A percentile compares a stretch with the other conserved stretches of the same genome.
These are phyloP conservation scores for Panicum hallii DNA, from an alignment of 202 grass and related monocot species.

Conservation along the genomic window DNA sequence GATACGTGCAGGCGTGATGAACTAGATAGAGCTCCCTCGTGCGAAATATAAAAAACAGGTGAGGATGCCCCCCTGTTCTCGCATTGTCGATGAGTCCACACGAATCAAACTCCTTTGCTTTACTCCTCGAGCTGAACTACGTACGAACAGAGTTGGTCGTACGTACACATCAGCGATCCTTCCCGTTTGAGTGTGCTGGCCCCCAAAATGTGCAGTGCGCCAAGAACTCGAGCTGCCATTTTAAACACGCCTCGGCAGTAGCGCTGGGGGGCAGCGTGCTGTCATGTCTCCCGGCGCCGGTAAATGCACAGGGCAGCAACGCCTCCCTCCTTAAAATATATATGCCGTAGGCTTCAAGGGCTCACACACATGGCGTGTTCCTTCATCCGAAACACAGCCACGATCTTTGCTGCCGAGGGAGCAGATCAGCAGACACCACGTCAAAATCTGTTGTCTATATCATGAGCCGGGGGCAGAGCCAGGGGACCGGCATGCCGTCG, in stretches of 20 bases:
- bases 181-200: background rate
- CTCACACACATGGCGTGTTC: no score
- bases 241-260: background rate
- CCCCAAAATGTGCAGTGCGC: background rate
- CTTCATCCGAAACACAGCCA: background rate
- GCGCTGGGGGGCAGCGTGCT: background rate
- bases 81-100: no score
- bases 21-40: no score
- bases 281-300: background rate
- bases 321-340: background rate
- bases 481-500: background rate
- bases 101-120: no score
- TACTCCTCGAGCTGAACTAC: background rate
- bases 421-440: background rate
- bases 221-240: slow-evolving; percentile 5
- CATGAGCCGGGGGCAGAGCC: background rate
- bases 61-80: no score
- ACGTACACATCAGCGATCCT: background rate
- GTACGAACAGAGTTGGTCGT: background rate
- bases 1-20: no score
- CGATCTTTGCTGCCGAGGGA: background rate
- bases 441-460: background rate
- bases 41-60: no score
- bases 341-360: background rate
- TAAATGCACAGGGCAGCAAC: background rate